A percentile compares a stretch with the other conserved stretches of the same genome.
phyloP scores from a whole-genome alignment of 2,329 filamentous ascomycete species.

The Calonectria leucothoes region DNA sequence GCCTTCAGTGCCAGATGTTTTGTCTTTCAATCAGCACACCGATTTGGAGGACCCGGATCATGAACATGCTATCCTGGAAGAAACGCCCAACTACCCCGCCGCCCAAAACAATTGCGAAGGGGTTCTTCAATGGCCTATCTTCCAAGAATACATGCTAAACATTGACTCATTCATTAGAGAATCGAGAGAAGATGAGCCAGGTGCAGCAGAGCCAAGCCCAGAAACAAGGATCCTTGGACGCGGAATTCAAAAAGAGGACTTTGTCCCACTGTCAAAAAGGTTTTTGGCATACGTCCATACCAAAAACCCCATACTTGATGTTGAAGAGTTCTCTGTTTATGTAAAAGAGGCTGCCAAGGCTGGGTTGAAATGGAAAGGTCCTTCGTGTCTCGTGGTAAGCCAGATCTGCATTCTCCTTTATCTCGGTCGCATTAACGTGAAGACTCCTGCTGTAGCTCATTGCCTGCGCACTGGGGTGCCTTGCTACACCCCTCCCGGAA shows the following conservation, averaged over 20 bases:
- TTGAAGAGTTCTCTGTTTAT: neutral
- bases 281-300: slow-evolving; percentile 21
- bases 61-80: slow-evolving; percentile 12
- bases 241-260: slow-evolving; percentile 23
- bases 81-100: slow-evolving; percentile 17
- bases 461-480: slow-evolving; percentile 34
- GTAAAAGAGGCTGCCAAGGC: slow-evolving; percentile 14
- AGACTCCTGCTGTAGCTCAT: slow-evolving; percentile 20
- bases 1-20: neutral
- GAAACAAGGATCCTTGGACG: neutral
- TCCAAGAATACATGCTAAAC: neutral
- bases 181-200: neutral
- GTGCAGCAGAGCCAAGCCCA: neutral
- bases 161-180: slow-evolving; percentile 16
- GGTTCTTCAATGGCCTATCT: slow-evolving; percentile 19
- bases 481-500: slow-evolving; percentile 33
- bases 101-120: slow-evolving; percentile 15
- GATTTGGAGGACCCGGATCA: neutral
- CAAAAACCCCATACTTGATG: slow-evolving; percentile 27
- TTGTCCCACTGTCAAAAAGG: slow-evolving; percentile 8
- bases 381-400: slow-evolving; percentile 36
- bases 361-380: slow-evolving; percentile 40
- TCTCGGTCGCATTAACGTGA: neutral
- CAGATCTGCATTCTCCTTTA: no score
- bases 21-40: neutral